phyloP scores from a whole-genome alignment of 768 basidiomycete genomes.

The Rhizopogon roseolus region DNA sequence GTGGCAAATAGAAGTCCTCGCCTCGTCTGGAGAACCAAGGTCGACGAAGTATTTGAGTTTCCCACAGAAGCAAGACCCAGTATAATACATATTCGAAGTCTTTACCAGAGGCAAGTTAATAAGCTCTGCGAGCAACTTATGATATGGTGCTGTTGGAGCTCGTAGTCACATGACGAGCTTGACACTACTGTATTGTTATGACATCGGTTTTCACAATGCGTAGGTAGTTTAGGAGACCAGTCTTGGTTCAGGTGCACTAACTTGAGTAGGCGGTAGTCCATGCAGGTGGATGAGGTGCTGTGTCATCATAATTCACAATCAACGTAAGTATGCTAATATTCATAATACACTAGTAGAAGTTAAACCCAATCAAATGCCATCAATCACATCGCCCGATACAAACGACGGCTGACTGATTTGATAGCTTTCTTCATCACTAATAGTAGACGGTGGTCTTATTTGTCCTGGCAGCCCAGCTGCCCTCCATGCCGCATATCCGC shows the following conservation, averaged over 20 bases:
- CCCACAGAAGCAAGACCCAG: neutral
- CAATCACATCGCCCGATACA: constrained; percentile 10
- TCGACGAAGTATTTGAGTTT: neutral
- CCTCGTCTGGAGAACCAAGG: neutral
- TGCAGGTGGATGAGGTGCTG: too few relatives aligned
- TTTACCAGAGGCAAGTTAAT: too few relatives aligned
- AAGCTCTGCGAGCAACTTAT: too few relatives aligned
- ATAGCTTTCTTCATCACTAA: constrained; percentile 24
- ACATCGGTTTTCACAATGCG: too few relatives aligned
- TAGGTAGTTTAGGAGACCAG: too few relatives aligned
- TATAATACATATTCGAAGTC: neutral
- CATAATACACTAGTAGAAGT: too few relatives aligned
- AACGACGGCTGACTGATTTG: constrained; percentile 25
- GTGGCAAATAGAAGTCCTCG: neutral
- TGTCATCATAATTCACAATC: too few relatives aligned
- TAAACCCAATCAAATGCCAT: neutral
- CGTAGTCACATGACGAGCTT: too few relatives aligned
- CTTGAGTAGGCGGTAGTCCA: too few relatives aligned
- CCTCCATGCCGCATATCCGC: constrained; percentile 72
- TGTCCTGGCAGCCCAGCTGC: constrained; percentile 57
- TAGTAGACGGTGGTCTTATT: constrained; percentile 26
- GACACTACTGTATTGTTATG: too few relatives aligned
- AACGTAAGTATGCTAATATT: neutral
- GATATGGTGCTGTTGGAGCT: too few relatives aligned
- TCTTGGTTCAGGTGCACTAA: too few relatives aligned